Evolutionary conservation across 208 protist species (phyloP), one percentile per base, ranked within the genome.

Genomic region (Acanthamoeba triangularis): DNA sequence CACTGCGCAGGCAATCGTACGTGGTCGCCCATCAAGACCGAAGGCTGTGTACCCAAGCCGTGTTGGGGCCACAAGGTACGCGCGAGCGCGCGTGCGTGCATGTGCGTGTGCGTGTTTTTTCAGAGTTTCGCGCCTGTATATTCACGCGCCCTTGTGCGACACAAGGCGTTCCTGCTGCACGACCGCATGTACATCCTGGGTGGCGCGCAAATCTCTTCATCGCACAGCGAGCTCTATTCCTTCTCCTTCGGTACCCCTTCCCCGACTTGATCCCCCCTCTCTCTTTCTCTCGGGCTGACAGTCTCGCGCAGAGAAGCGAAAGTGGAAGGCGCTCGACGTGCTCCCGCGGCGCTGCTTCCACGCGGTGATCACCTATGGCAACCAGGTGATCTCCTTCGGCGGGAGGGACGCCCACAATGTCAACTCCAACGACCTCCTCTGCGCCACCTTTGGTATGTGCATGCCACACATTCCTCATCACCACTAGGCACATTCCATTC

Each of bases 311-410:
- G 91, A 78, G 20, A 94, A 78, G 56, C 25, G 91, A 6, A 78
- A 94, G 35, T 94, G 91, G 91, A 84, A 84, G 28, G 11, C 33
- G 49, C 49, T 94, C 13, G 18, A 47, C 25, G 47, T 65, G 67
- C 59, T 63, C 49, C 91, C 91, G 41, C 69, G 84, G 91, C 91
- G 91, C 28, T 69, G 91, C 69, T 94, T 94, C 49, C 91, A 94
- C 33, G 18, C 33, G 8, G 63, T 49, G 47, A 16, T 65, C 33
- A 54, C 49, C 47, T 94, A 85, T 35, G 54, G 72, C 44, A 63
- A 94, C 23, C 47, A 85, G 67, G 65, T 94, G n/a, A 30, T 94
- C 49, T 4, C 72, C 37, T 94, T 94, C n/a, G 91, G 91, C 35
- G 91, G 91, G 16, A 47, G 72, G 44, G 72, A 80, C 69, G 4